phyloP scores from a whole-genome alignment of 805 yeast species.

The Candida dajiaensis region DNA sequence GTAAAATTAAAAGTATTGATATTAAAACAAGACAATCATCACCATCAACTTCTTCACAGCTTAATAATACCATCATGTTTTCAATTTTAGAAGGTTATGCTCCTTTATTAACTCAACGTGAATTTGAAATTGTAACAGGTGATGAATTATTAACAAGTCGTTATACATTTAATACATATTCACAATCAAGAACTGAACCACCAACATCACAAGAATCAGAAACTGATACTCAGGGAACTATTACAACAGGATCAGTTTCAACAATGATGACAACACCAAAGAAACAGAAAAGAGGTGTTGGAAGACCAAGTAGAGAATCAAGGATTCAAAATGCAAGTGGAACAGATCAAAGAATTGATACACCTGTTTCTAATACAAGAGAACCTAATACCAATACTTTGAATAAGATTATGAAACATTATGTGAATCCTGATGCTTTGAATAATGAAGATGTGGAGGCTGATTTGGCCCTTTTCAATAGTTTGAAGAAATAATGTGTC shows the following conservation, averaged over 20 bases:
- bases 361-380: conserved; percentile 1
- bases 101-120: conserved; percentile 27
- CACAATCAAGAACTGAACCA: not conserved
- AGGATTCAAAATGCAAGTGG: not conserved
- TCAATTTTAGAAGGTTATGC: conserved; percentile 26
- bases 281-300: not conserved
- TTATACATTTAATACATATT: conserved; percentile 1
- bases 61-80: conserved; percentile 1
- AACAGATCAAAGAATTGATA: not conserved
- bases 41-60: not conserved
- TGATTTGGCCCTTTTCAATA: conserved; percentile 18
- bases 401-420: conserved; percentile 24
- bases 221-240: not conserved
- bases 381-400: conserved; percentile 11
- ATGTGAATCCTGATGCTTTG: conserved; percentile 25
- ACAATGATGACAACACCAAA: not conserved
- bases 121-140: conserved; percentile 27
- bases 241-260: not conserved
- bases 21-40: not conserved
- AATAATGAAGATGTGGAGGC: conserved; percentile 23
- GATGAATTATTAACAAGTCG: conserved; percentile 12
- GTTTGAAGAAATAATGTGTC: too few relatives aligned
- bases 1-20: not conserved
- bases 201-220: not conserved
- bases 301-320: not conserved